Evolutionary conservation across 1,139 yeast species (phyloP).

Genomic region (Suhomyces wounanorum): DNA sequence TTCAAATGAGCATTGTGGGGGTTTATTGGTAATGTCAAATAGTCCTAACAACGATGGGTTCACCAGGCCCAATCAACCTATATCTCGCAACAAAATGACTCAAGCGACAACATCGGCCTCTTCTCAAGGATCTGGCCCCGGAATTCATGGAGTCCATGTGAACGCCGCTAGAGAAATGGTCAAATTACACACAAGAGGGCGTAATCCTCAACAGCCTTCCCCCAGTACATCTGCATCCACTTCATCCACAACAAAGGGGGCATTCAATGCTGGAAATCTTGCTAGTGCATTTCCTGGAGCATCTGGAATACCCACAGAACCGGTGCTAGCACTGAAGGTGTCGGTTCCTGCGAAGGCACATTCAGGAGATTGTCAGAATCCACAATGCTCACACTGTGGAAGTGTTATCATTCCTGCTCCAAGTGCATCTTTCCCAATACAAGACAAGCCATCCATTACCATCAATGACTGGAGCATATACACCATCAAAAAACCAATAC

Average conservation of each 20-base stretch:
- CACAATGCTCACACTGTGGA: constrained; percentile 67
- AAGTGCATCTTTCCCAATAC: constrained; percentile 58
- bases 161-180: constrained; percentile 67
- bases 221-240: not conserved
- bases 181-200: constrained; percentile 39
- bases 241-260: not conserved
- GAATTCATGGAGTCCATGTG: constrained; percentile 59
- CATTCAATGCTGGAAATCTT: not conserved
- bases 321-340: constrained; percentile 12
- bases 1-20: not conserved
- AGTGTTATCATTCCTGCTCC: constrained; percentile 75
- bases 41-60: constrained; percentile 1
- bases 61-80: constrained; percentile 3
- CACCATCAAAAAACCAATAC: constrained; percentile 75
- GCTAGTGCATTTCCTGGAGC: constrained; percentile 1
- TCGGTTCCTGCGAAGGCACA: constrained; percentile 38
- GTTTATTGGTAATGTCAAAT: not conserved
- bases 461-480: constrained; percentile 75
- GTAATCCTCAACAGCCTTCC: constrained; percentile 29
- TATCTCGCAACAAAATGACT: not conserved
- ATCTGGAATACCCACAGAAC: not conserved
- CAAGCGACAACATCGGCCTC: not conserved
- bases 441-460: constrained; percentile 65
- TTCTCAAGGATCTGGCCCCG: constrained; percentile 19
- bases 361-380: constrained; percentile 44